A percentile compares a stretch with the other conserved stretches of the same genome.
Conservation (phyloP, 192 early-diverging fungal species). For the Coemansia sp. region DNA sequence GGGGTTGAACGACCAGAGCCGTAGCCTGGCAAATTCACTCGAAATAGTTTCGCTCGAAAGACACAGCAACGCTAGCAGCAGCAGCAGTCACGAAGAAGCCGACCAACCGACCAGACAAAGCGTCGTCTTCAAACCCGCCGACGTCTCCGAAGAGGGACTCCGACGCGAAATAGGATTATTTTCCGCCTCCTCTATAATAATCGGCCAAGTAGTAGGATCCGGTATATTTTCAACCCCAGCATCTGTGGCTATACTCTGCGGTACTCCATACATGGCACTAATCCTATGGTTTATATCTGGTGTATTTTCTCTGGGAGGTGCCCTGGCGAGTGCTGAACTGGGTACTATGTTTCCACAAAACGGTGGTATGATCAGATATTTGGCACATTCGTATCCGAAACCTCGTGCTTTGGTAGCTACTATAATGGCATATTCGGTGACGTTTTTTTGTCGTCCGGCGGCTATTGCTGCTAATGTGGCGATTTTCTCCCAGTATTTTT, state of each 20-base stretch:
- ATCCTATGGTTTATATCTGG: conserved; percentile 72
- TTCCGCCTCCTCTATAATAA: conserved; percentile 67
- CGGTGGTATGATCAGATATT: conserved; percentile 87
- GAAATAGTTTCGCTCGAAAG: neutral
- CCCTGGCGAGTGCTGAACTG: conserved; percentile 84
- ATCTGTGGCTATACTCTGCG: conserved; percentile 64
- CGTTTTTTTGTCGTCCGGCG: conserved; percentile 56
- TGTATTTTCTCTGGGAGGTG: conserved; percentile 75
- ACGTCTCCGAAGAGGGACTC: conserved; percentile 29
- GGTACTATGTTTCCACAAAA: conserved; percentile 83
- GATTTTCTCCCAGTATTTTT: conserved; percentile 56
- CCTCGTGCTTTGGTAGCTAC: conserved; percentile 57
- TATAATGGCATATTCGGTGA: conserved; percentile 58
- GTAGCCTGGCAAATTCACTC: neutral
- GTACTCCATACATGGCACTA: conserved; percentile 66
- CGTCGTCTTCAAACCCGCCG: conserved; percentile 10
- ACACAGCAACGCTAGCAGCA: neutral
- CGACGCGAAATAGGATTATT: conserved; percentile 50
- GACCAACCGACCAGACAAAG: neutral
- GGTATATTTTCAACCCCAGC: conserved; percentile 81
- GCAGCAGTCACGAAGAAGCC: neutral
- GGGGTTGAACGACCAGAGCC: neutral
- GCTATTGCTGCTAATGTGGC: conserved; percentile 54
- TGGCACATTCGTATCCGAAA: conserved; percentile 63
- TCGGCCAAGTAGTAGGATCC: conserved; percentile 75